Evolutionary conservation across 73 alveolate species (phyloP).

Genomic region (Symbiodinium natans): DNA sequence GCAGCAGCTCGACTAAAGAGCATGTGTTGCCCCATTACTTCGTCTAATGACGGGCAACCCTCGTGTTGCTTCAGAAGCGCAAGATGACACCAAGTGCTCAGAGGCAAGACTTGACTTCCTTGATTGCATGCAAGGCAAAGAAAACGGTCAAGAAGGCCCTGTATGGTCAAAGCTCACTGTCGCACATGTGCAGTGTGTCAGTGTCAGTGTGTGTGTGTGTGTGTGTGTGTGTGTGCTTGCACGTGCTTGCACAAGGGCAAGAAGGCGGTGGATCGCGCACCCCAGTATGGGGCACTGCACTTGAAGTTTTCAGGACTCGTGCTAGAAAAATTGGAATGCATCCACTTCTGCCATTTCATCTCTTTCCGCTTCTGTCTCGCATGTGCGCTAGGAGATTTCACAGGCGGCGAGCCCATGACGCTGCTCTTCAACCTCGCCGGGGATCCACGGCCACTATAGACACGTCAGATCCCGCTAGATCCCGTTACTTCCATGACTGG

Average conservation of each 20-base stretch:
- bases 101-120: too few relatives aligned
- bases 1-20: background rate
- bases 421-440: slow-evolving; percentile 53
- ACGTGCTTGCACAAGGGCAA: slow-evolving; percentile 1
- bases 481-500: background rate
- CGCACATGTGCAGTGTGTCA: background rate
- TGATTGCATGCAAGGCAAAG: slow-evolving; percentile 25
- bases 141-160: slow-evolving; percentile 61
- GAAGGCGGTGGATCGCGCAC: slow-evolving; percentile 59
- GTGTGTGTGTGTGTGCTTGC: too few relatives aligned
- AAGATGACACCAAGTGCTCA: too few relatives aligned
- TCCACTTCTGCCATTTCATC: background rate
- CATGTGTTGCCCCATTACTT: too few relatives aligned
- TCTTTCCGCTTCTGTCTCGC: too few relatives aligned
- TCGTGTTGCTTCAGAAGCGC: too few relatives aligned
- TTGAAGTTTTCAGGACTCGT: slow-evolving; percentile 45
- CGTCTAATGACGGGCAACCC: too few relatives aligned
- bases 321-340: too few relatives aligned
- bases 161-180: background rate
- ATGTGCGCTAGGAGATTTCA: slow-evolving; percentile 43
- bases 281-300: slow-evolving; percentile 65
- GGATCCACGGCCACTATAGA: background rate
- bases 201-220: too few relatives aligned
- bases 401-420: slow-evolving; percentile 40
- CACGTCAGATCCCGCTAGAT: background rate